phyloP scores from a whole-genome alignment of 176 grass and related monocot species.

The Musa itinerans region DNA sequence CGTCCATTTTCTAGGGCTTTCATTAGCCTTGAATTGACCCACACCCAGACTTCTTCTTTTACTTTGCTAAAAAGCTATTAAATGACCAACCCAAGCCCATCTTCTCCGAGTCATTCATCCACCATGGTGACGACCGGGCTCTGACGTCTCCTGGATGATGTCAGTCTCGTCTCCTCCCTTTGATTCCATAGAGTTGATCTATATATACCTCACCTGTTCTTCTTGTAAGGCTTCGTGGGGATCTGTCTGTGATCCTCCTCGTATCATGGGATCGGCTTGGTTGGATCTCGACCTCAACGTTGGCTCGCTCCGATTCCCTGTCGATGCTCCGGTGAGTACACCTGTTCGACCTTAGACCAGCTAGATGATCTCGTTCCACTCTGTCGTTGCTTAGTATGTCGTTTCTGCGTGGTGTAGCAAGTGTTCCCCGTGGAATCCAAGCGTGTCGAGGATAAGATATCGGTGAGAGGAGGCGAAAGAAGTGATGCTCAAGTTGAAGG shows the following conservation, averaged over 20 bases:
- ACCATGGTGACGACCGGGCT: neutral
- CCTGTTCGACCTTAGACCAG: no score
- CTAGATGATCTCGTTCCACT: no score
- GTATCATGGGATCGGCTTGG: neutral
- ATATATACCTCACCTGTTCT: neutral
- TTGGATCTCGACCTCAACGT: neutral
- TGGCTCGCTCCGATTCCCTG: neutral
- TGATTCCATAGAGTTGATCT: no score
- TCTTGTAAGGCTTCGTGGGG: neutral
- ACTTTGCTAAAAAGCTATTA: no score
- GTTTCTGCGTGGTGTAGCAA: no score
- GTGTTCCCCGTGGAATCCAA: no score
- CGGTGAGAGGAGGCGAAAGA: neutral
- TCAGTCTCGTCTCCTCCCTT: no score
- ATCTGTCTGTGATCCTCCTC: no score
- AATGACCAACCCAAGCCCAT: neutral
- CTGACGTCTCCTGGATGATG: neutral
- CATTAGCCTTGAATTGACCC: neutral
- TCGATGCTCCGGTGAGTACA: no score
- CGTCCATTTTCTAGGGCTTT: neutral
- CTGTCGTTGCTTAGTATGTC: no score
- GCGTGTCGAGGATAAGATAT: neutral
- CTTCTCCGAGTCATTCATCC: neutral
- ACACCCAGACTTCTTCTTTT: neutral
- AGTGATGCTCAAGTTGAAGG: slow-evolving; percentile 16